Percentiles rank a stretch among this genome's conserved stretches.
These are phyloP conservation scores for Neofusicoccum laricinum DNA, from an alignment of 2,329 filamentous ascomycete species.

Conservation along the genomic window DNA sequence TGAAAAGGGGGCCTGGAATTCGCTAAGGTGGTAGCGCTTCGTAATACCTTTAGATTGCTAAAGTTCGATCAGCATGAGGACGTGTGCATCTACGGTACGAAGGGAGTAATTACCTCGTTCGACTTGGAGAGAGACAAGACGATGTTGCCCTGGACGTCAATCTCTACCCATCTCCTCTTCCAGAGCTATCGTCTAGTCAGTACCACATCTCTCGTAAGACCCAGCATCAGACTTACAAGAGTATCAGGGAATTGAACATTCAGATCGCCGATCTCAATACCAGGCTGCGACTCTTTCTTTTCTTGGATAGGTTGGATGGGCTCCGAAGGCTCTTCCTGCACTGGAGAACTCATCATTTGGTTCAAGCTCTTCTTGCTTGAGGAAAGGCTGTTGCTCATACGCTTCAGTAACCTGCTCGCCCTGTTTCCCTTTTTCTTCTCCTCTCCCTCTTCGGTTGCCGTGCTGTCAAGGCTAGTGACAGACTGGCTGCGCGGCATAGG, in stretches of 20 bases:
- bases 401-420: conserved; percentile 62
- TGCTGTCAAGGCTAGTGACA: conserved; percentile 28
- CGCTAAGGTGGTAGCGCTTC: conserved; percentile 80
- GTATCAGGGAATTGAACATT: conserved; percentile 98
- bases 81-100: neutral
- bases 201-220: neutral
- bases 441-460: conserved; percentile 37
- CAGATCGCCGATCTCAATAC: conserved; percentile 78
- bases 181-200: conserved; percentile 57
- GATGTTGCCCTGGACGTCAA: conserved; percentile 80
- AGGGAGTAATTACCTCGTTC: conserved; percentile 42
- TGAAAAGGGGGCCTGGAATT: conserved; percentile 74
- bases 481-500: conserved; percentile 27
- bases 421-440: conserved; percentile 55
- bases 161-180: conserved; percentile 86
- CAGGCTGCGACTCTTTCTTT: conserved; percentile 24
- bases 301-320: conserved; percentile 5
- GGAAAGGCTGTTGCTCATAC: conserved; percentile 62
- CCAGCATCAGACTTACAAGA: conserved; percentile 48
- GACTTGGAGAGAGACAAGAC: conserved; percentile 71
- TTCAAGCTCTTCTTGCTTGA: conserved; percentile 50
- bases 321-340: conserved; percentile 37
- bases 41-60: conserved; percentile 54
- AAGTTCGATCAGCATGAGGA: conserved; percentile 18
- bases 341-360: conserved; percentile 32